Conservation (phyloP, 176 grass and related monocot genomes). For the Chloris gayana region DNA sequence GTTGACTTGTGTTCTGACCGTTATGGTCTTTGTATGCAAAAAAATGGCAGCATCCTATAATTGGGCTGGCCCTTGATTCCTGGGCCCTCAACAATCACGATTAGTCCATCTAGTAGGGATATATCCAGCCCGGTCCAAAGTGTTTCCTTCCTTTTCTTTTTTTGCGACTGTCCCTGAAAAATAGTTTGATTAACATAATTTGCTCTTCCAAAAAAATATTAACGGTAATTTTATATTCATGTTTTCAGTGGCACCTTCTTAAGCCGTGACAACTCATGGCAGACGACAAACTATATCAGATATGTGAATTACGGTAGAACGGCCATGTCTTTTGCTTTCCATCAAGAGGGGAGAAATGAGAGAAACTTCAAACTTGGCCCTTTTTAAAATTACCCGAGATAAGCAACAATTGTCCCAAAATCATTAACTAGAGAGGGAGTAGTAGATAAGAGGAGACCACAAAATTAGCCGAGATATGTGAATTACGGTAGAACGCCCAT, state of each 20-base stretch:
- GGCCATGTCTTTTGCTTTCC: no score
- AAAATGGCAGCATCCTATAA: background rate
- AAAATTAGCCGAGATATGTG: background rate
- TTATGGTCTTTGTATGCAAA: background rate
- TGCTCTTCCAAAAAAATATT: no score
- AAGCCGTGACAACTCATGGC: background rate
- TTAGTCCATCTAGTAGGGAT: no score
- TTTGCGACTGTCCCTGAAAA: no score
- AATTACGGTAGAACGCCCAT: no score
- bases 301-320: background rate
- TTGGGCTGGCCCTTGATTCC: background rate
- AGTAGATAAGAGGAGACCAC: background rate
- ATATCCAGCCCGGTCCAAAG: no score
- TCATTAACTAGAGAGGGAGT: background rate
- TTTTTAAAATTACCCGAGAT: background rate
- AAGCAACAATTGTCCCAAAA: no score
- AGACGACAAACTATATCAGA: background rate
- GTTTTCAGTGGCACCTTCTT: background rate
- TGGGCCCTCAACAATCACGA: background rate
- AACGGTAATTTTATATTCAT: no score
- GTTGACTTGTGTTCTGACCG: background rate
- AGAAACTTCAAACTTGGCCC: background rate
- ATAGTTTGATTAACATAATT: no score
- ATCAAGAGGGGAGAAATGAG: no score
- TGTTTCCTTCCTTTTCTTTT: no score